A percentile compares a stretch with the other conserved stretches of the same genome.
Evolutionary conservation across 768 basidiomycete genomes (phyloP).

Genomic region (Pulveroboletus sp.): DNA sequence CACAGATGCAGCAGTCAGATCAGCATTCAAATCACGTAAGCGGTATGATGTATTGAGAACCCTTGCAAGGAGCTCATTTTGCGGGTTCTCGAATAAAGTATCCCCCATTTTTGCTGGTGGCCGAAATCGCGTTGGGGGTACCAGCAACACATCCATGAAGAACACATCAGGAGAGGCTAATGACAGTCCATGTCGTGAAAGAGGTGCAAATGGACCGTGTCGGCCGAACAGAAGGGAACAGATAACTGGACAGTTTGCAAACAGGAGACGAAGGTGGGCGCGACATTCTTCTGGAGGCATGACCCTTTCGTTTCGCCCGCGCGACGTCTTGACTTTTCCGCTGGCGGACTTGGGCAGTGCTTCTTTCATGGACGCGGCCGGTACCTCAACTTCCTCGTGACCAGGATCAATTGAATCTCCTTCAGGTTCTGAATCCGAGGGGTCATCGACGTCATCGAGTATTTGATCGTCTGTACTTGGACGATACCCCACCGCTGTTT

Average conservation of each 20-base stretch:
- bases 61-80: slow-evolving; percentile 84
- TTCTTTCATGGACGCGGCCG: slow-evolving; percentile 26
- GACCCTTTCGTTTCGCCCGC: slow-evolving; percentile 87
- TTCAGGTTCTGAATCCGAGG: slow-evolving; percentile 47
- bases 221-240: slow-evolving; percentile 88
- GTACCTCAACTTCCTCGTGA: slow-evolving; percentile 44
- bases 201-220: slow-evolving; percentile 77
- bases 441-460: slow-evolving; percentile 45
- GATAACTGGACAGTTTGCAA: slow-evolving; percentile 75
- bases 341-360: slow-evolving; percentile 67
- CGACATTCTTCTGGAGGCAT: slow-evolving; percentile 90
- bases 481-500: slow-evolving; percentile 23
- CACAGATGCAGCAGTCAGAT: slow-evolving; percentile 55
- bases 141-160: slow-evolving; percentile 89
- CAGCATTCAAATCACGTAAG: slow-evolving; percentile 70
- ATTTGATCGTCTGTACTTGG: slow-evolving; percentile 23
- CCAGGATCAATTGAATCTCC: slow-evolving; percentile 48
- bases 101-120: slow-evolving; percentile 91
- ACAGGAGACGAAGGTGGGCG: slow-evolving; percentile 86
- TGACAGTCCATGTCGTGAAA: slow-evolving; percentile 57
- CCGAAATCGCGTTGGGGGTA: slow-evolving; percentile 93
- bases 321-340: slow-evolving; percentile 68
- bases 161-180: slow-evolving; percentile 90
- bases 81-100: slow-evolving; percentile 90
- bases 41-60: slow-evolving; percentile 79